Evolutionary conservation across 192 early-diverging fungal genomes (phyloP), one percentile per base, ranked within the genome.

Genomic region (Linderina pennispora): DNA sequence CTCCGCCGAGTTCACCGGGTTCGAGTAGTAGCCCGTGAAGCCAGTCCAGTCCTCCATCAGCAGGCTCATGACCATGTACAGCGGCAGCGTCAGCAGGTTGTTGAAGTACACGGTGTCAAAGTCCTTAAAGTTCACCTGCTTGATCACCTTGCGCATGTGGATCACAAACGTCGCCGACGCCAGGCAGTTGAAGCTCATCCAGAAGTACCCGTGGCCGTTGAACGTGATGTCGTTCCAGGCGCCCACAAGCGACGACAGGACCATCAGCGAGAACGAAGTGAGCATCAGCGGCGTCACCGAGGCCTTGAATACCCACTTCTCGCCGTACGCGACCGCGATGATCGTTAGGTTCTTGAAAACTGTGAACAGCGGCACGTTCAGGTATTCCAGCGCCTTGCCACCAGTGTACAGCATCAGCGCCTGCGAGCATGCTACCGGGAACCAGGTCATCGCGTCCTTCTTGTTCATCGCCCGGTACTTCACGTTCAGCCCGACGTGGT

Each of bases 341-440:
- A 98, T 98, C 32, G 96, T 98, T 53, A 96, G 59, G 75, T 98
- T 98, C 74, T 98, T 98, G 77, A 97, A 98, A 47, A 98, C 85
- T 21, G 96, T 98, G 55, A 95, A 97, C 24, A 98, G 70, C 13
- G 96, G 88, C 43, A 98, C 91, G 43, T 86, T 79, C 28, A 98
- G 78, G 65, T 81, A 95, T 59, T 95, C 89, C 4, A 98, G 63
- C 32, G 90, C 85, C 63, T 95, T 95, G 40, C 88, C 88, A 39
- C 94, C 96, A 11, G 94, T 95, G 73, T 97, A 97, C 47, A 98
- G 88, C 96, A 98, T 98, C 26, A 83, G 75, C 3, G 91, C 90
- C 26, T 95, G 79, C 33, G 84, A 75, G 45, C 80, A 51, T 5
- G 92, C 85, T 55, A 98, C 90, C 1, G 85, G 79, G 48, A 97